phyloP scores from a whole-genome alignment of 2,329 filamentous ascomycete genomes.

The Dactylellina cionopaga region DNA sequence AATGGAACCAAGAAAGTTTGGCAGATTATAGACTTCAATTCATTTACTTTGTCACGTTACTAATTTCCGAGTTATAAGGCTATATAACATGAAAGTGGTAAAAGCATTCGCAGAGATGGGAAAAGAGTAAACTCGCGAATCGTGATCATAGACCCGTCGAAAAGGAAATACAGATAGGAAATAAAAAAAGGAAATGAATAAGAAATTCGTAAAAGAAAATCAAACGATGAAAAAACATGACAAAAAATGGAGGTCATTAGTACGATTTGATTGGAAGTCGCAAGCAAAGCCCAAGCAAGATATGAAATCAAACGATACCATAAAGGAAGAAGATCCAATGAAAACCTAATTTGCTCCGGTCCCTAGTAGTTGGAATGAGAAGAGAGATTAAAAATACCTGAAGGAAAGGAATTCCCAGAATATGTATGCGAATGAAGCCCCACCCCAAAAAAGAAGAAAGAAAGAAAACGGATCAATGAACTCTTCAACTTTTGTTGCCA shows the following conservation, averaged over 20 bases:
- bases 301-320: constrained; percentile 19
- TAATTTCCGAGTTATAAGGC: constrained; percentile 38
- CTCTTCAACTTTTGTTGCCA: constrained; percentile 30
- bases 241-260: constrained; percentile 33
- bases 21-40: constrained; percentile 42
- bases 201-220: constrained; percentile 15
- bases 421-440: constrained; percentile 13
- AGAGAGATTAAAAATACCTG: constrained; percentile 28
- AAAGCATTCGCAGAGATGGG: constrained; percentile 5
- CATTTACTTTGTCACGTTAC: constrained; percentile 52
- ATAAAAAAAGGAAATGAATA: constrained; percentile 2
- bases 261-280: not conserved
- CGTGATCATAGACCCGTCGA: constrained; percentile 35
- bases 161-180: constrained; percentile 15
- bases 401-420: constrained; percentile 23
- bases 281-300: constrained; percentile 5
- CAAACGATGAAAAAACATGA: constrained; percentile 1
- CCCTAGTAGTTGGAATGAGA: constrained; percentile 15
- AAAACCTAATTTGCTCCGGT: constrained; percentile 25
- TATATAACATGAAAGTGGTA: constrained; percentile 52
- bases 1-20: not conserved
- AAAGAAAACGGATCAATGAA: constrained; percentile 30
- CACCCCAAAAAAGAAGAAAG: constrained; percentile 42
- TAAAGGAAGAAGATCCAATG: constrained; percentile 11
- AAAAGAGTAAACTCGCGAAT: constrained; percentile 30